Evolutionary conservation across 176 grass and related monocot genomes (phyloP).

Genomic region (Bothriochloa decipiens): DNA sequence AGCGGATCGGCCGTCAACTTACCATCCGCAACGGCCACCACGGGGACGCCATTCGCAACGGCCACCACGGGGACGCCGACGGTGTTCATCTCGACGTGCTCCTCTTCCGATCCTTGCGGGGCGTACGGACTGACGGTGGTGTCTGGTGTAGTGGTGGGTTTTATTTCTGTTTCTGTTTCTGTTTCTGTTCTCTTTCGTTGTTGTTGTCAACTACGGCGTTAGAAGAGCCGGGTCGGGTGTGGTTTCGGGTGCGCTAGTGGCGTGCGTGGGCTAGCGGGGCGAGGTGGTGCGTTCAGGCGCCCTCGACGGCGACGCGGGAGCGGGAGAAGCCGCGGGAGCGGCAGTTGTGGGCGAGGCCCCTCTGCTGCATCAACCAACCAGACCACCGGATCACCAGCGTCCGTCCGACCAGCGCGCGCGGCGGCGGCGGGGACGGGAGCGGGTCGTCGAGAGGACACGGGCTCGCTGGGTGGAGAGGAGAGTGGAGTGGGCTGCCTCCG

Average conservation of each 20-base stretch:
- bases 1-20: slow-evolving; percentile 32
- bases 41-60: slow-evolving; percentile 46
- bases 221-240: neutral
- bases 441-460: neutral
- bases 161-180: too few relatives aligned
- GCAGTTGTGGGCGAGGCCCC: slow-evolving; percentile 68
- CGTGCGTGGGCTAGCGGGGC: too few relatives aligned
- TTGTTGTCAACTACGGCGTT: neutral
- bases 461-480: neutral
- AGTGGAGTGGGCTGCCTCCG: neutral
- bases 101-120: too few relatives aligned
- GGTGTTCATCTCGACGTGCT: slow-evolving; percentile 42
- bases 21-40: slow-evolving; percentile 49
- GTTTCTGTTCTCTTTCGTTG: neutral
- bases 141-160: neutral
- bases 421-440: neutral
- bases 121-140: neutral
- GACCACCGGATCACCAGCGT: neutral
- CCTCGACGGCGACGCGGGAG: slow-evolving; percentile 85
- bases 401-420: neutral
- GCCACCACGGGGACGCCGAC: slow-evolving; percentile 35
- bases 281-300: slow-evolving; percentile 35
- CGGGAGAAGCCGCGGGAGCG: slow-evolving; percentile 96
- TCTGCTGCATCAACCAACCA: slow-evolving; percentile 70
- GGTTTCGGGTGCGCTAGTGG: neutral